Evolutionary conservation across 2,329 filamentous ascomycete genomes (phyloP).

Genomic region (Sarocladium oryzae): DNA sequence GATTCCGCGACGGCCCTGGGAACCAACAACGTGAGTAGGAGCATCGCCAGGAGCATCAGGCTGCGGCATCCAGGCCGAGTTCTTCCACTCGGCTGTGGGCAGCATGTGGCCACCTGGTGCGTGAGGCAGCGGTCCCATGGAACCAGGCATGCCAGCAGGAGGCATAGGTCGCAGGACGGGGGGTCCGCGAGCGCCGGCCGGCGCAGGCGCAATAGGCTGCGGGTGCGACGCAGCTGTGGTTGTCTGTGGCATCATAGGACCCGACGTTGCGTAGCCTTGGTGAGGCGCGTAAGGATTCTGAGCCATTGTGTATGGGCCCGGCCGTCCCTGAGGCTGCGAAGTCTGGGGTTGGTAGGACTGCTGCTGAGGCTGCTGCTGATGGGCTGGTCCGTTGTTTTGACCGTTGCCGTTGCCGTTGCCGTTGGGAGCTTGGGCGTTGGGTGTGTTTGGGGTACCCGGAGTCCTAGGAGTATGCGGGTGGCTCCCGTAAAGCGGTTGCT

Average conservation of each 20-base stretch:
- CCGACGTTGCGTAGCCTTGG: conserved; percentile 48
- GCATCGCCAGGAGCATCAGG: conserved; percentile 41
- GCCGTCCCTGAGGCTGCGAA: conserved; percentile 40
- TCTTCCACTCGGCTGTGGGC: conserved; percentile 6
- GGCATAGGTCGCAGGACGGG: conserved; percentile 65
- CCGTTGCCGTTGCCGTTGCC: conserved; percentile 2
- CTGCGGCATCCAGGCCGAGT: conserved; percentile 39
- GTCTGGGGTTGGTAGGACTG: conserved; percentile 43
- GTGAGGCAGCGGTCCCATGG: conserved; percentile 4
- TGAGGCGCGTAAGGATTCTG: conserved; percentile 48
- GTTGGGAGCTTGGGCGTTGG: conserved; percentile 35
- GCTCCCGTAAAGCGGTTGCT: conserved; percentile 41
- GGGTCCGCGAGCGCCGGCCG: conserved; percentile 48
- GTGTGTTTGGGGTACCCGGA: conserved; percentile 56
- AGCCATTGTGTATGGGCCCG: conserved; percentile 45
- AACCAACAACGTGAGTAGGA: conserved; percentile 88
- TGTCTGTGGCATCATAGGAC: conserved; percentile 59
- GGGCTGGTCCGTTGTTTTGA: conserved; percentile 9
- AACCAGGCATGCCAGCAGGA: conserved; percentile 45
- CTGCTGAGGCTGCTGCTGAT: conserved; percentile 8
- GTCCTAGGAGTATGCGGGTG: conserved; percentile 58
- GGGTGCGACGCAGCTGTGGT: conserved; percentile 63
- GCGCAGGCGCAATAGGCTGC: conserved; percentile 70
- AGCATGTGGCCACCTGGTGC: conserved; percentile 5
- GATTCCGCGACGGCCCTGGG: conserved; percentile 86